These are phyloP conservation scores for Blepharisma stoltei DNA, from an alignment of 73 alveolate species.

Conservation along the genomic window DNA sequence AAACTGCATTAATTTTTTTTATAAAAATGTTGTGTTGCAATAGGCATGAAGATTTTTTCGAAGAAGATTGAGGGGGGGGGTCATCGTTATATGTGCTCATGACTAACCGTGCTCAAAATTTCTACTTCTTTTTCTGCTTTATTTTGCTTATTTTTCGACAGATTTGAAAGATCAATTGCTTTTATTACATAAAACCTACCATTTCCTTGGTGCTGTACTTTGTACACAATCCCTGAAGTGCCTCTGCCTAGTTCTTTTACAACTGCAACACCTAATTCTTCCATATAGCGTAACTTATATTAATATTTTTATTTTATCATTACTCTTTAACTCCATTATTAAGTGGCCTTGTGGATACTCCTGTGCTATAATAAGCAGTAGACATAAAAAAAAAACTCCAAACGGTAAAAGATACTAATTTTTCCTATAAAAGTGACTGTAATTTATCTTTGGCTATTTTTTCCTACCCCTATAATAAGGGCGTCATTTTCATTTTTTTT, in stretches of 20 bases:
- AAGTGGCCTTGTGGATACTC: constrained; percentile 35
- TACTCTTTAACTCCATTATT: constrained; percentile 43
- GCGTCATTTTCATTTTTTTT: no score
- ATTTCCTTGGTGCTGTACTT: constrained; percentile 67
- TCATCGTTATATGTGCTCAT: no score
- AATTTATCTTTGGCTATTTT: no score
- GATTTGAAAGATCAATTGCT: constrained; percentile 53
- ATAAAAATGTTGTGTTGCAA: no score
- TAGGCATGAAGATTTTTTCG: no score
- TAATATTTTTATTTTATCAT: constrained; percentile 28
- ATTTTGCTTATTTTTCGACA: constrained; percentile 52
- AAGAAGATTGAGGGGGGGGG: no score
- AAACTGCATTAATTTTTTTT: no score
- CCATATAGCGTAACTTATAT: constrained; percentile 29
- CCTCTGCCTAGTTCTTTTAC: constrained; percentile 88
- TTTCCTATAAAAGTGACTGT: no score
- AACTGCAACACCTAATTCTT: neutral
- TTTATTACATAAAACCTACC: constrained; percentile 67
- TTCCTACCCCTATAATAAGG: no score
- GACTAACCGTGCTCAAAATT: constrained; percentile 59
- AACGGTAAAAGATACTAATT: no score
- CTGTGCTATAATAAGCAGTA: no score
- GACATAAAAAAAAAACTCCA: no score
- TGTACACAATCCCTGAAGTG: constrained; percentile 81
- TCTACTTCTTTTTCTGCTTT: constrained; percentile 76